These are phyloP conservation scores for Aureobasidium vineae DNA, from an alignment of 2,329 filamentous ascomycete species.

Conservation along the genomic window DNA sequence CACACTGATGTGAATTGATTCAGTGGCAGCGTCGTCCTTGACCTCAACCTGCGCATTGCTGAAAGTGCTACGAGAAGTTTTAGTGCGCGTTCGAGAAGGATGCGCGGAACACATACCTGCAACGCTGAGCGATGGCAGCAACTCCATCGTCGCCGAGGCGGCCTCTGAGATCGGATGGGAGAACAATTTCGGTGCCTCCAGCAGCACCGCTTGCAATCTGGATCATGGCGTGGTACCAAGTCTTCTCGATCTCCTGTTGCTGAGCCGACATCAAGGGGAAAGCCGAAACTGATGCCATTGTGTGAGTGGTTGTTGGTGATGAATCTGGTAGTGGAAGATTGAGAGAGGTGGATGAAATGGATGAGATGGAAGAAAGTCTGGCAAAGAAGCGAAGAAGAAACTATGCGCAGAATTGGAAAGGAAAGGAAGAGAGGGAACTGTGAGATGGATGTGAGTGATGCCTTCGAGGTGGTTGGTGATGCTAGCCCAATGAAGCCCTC, in stretches of 20 bases:
- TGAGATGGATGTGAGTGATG: not conserved
- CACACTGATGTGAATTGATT: slow-evolving; percentile 16
- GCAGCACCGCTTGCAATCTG: slow-evolving; percentile 8
- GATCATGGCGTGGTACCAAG: slow-evolving; percentile 19
- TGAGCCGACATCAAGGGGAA: not conserved
- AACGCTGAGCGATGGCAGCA: slow-evolving; percentile 20
- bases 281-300: slow-evolving; percentile 1
- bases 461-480: not conserved
- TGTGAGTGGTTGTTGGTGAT: not conserved
- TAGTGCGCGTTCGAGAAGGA: not conserved
- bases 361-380: not conserved
- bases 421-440: not conserved
- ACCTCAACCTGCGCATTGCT: slow-evolving; percentile 23
- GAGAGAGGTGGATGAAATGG: not conserved
- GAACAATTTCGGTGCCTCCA: not conserved
- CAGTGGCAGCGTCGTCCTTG: slow-evolving; percentile 1
- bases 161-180: not conserved
- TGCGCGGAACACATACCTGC: not conserved
- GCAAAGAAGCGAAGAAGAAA: slow-evolving; percentile 1
- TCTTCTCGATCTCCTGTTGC: slow-evolving; percentile 23
- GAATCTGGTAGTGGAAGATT: not conserved
- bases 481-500: slow-evolving; percentile 8
- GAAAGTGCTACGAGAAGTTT: slow-evolving; percentile 4
- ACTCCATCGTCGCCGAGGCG: slow-evolving; percentile 24
- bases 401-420: not conserved